Conservation (phyloP, 2,329 filamentous ascomycete genomes). For the Trichophaea hybrida region DNA sequence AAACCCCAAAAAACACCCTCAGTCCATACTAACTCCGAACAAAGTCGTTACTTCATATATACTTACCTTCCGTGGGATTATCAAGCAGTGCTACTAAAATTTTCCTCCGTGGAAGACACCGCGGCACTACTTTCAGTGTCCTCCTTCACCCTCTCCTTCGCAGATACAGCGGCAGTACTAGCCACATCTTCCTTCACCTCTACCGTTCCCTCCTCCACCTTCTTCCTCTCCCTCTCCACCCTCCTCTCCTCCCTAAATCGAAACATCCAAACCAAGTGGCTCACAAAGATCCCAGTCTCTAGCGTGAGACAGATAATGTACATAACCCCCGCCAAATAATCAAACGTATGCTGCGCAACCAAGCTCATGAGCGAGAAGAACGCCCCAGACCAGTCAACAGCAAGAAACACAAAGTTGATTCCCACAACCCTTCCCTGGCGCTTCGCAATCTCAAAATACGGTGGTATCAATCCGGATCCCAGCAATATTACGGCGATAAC, state of each 20-base stretch:
- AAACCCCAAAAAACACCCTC: no score
- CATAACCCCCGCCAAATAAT: constrained; percentile 44
- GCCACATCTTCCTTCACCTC: neutral
- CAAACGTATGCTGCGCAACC: constrained; percentile 48
- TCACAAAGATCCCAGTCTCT: constrained; percentile 46
- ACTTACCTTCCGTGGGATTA: no score
- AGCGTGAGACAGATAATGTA: constrained; percentile 46
- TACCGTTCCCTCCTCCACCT: neutral
- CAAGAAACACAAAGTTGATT: constrained; percentile 37
- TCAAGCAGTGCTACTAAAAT: no score
- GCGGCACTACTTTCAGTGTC: no score
- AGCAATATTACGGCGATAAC: constrained; percentile 45
- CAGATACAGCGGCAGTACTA: no score
- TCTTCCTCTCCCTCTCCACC: neutral
- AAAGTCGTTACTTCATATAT: no score
- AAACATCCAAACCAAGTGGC: constrained; percentile 42
- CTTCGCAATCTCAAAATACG: constrained; percentile 49
- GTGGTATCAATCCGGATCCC: constrained; percentile 43
- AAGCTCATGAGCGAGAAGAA: constrained; percentile 45
- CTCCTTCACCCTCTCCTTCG: no score
- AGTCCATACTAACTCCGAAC: no score
- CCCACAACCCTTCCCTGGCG: constrained; percentile 46
- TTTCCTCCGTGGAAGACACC: no score
- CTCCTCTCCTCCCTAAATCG: constrained; percentile 35
- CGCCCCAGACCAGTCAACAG: constrained; percentile 46